These are phyloP conservation scores for Erigeron canadensis DNA, from an alignment of 129 eudicot species.

Conservation along the genomic window DNA sequence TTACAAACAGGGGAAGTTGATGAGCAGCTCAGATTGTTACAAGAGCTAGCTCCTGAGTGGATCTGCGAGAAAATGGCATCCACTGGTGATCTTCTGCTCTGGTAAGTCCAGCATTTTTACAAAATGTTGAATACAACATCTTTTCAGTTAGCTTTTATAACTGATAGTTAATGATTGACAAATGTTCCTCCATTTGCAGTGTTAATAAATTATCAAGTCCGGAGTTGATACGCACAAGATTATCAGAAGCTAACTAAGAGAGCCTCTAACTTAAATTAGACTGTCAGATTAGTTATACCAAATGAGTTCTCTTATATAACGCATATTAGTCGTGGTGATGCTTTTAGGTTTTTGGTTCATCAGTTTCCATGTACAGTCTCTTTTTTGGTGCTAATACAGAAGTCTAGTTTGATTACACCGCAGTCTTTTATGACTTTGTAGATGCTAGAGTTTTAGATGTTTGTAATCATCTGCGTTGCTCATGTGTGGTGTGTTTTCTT, in stretches of 20 bases:
- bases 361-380: background rate
- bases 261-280: background rate
- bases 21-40: slow-evolving; percentile 71
- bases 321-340: background rate
- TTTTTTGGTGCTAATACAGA: background rate
- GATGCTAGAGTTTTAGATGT: too few relatives aligned
- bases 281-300: background rate
- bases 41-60: slow-evolving; percentile 78
- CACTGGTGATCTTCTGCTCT: slow-evolving; percentile 57
- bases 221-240: slow-evolving; percentile 57
- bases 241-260: slow-evolving; percentile 50
- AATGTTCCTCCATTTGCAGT: slow-evolving; percentile 39
- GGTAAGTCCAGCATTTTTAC: slow-evolving; percentile 40
- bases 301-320: background rate
- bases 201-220: slow-evolving; percentile 52
- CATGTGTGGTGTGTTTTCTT: too few relatives aligned
- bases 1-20: slow-evolving; percentile 66
- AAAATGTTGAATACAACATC: background rate
- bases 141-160: background rate
- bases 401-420: too few relatives aligned
- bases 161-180: background rate
- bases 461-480: too few relatives aligned
- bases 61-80: slow-evolving; percentile 51
- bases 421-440: too few relatives aligned
- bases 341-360: background rate